Evolutionary conservation across 1,284 basidiomycete species (phyloP), one percentile per base, ranked within the genome.

Genomic region (Puccinia sorghi): DNA sequence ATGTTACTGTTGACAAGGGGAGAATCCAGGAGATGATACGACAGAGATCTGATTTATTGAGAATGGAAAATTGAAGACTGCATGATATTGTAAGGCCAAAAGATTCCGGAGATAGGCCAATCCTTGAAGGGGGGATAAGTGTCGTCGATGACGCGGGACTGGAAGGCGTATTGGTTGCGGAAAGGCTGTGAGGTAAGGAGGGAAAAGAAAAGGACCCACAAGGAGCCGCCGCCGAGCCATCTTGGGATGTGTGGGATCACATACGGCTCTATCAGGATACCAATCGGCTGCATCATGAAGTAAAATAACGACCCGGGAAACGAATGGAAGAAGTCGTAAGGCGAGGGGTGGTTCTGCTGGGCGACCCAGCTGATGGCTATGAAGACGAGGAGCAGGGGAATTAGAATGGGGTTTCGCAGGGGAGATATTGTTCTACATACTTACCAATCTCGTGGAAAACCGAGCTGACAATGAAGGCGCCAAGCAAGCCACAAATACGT

Each of bases 201-300:
- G 22, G 43, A 71, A 32, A 78, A 78, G 22, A 71, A 11, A 8
- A 78, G 20, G 3, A 71, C 67, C 76, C 76, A 78, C 20, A 63
- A 22, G 37, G 41, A 52, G 12, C 66, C 67, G 22, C 76, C 76
- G 15, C 76, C 76, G 5, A 78, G 25, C 27, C 22, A 59, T 17
- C 27, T 17, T 11, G 76, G 76, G 22, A 78, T 71, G 20, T 46
- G 32, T 13, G 67, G 66, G 48, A 78, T 78, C 37, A 78, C 67
- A 43, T 48, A 78, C 25, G 76, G 76, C 59, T 78, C 76, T 15
- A 78, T 48, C 6, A 78, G 9, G 27, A 78, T 78, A 32, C 76
- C 76, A 17, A 78, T n/a, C 13, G 76, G 76, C 37, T 78, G 76
- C 27, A 71, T 59, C 2, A 78, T 39, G 48, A 78, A 78, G 43